A percentile compares a stretch with the other conserved stretches of the same genome.
phyloP scores from a whole-genome alignment of 805 yeast genomes.

The Teunomyces barrocoloradensis region DNA sequence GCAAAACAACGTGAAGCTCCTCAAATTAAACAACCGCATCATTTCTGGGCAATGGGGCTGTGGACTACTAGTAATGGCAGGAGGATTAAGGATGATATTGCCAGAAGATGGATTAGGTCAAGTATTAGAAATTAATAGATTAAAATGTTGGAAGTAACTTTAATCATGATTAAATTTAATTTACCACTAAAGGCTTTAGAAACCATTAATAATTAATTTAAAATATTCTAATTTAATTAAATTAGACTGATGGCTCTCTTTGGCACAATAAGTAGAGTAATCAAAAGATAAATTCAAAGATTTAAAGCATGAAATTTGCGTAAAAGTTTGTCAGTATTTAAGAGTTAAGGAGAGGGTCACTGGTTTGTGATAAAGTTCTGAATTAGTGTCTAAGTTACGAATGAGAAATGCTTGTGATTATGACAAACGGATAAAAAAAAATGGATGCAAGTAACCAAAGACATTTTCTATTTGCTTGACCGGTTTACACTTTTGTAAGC shows the following conservation, averaged over 20 bases:
- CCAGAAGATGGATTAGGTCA: slow-evolving; percentile 52
- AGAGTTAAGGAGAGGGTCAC: neutral
- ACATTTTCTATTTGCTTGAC: slow-evolving; percentile 5
- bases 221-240: no score
- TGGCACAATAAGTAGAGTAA: no score
- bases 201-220: no score
- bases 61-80: slow-evolving; percentile 52
- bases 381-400: neutral
- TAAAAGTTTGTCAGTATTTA: no score
- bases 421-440: neutral
- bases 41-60: slow-evolving; percentile 67
- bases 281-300: no score
- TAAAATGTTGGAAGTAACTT: neutral
- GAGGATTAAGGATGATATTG: slow-evolving; percentile 50
- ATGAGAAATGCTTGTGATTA: neutral
- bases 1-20: slow-evolving; percentile 21
- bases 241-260: no score
- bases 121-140: slow-evolving; percentile 15
- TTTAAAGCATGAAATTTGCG: no score
- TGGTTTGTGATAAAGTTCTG: neutral
- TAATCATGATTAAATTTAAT: neutral
- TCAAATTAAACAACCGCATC: slow-evolving; percentile 36
- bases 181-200: neutral
- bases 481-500: neutral
- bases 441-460: slow-evolving; percentile 11